phyloP scores from a whole-genome alignment of 2,329 filamentous ascomycete species.

The Colletotrichum sp. region DNA sequence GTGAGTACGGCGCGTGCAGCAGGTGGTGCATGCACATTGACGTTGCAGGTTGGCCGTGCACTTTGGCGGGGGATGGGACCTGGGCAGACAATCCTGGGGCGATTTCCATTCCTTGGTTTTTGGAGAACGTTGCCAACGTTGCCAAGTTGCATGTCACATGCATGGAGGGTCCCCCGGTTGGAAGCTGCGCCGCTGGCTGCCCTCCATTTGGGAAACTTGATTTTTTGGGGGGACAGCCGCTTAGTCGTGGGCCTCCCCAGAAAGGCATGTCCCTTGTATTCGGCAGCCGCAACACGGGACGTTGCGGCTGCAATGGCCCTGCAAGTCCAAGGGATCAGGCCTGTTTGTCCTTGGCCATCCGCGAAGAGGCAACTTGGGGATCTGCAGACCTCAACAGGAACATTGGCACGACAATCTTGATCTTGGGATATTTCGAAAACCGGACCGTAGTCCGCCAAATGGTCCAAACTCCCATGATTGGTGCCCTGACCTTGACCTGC shows the following conservation, averaged over 20 bases:
- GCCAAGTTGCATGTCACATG: slow-evolving; percentile 20
- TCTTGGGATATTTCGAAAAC: neutral
- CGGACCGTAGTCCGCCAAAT: neutral
- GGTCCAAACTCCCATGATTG: neutral
- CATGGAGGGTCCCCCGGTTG: slow-evolving; percentile 14
- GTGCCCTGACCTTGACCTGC: neutral
- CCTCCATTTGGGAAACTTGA: slow-evolving; percentile 7
- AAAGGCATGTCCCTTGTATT: slow-evolving; percentile 16
- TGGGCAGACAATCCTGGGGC: neutral
- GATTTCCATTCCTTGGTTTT: slow-evolving; percentile 21
- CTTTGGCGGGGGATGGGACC: slow-evolving; percentile 5
- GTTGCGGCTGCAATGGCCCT: neutral
- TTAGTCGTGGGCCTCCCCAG: slow-evolving; percentile 1
- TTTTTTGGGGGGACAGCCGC: slow-evolving; percentile 1
- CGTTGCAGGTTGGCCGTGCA: slow-evolving; percentile 17
- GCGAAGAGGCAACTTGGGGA: neutral
- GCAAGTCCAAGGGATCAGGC: neutral
- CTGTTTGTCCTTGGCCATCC: neutral
- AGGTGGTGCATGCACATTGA: slow-evolving; percentile 18
- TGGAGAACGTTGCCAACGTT: slow-evolving; percentile 13
- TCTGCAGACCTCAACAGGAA: neutral
- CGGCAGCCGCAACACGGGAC: neutral
- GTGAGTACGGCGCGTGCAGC: neutral
- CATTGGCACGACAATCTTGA: neutral
- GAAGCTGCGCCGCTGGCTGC: neutral